Evolutionary conservation across 1,284 basidiomycete species (phyloP).

Genomic region (Termitomyces sp.): DNA sequence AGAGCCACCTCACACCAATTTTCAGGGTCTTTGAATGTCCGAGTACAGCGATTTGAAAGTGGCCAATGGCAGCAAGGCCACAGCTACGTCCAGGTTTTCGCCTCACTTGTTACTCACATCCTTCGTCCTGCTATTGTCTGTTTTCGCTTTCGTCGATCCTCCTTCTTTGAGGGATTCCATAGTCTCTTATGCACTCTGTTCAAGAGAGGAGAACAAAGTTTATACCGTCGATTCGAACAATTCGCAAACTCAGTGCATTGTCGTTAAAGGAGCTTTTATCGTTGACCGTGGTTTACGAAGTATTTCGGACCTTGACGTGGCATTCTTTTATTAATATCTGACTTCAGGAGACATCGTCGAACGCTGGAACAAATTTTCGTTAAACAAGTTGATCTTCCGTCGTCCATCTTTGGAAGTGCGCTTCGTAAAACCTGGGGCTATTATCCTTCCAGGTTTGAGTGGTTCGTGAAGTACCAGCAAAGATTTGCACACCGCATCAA

Average conservation of each 20-base stretch:
- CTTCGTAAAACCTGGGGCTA: constrained; percentile 48
- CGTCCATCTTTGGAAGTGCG: constrained; percentile 34
- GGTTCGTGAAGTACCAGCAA: constrained; percentile 36
- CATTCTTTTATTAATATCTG: background rate
- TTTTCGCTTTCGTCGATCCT: constrained; percentile 13
- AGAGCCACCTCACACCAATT: no score
- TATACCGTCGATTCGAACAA: constrained; percentile 57
- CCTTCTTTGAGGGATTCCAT: constrained; percentile 10
- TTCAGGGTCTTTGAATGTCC: constrained; percentile 4
- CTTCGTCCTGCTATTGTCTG: constrained; percentile 14
- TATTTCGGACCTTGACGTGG: constrained; percentile 22
- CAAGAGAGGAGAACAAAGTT: constrained; percentile 42
- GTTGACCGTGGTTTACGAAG: constrained; percentile 52
- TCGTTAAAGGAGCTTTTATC: constrained; percentile 47
- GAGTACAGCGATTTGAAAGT: background rate
- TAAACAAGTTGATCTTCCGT: constrained; percentile 15
- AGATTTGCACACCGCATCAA: background rate
- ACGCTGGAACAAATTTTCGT: constrained; percentile 32
- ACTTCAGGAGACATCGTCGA: constrained; percentile 39
- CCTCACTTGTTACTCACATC: constrained; percentile 2
- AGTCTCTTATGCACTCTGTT: constrained; percentile 55
- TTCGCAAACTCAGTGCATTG: constrained; percentile 52
- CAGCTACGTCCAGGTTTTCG: background rate
- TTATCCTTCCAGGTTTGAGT: constrained; percentile 64
- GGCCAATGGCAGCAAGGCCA: constrained; percentile 4